A percentile compares a stretch with the other conserved stretches of the same genome.
These are phyloP conservation scores for Camillea tinctor DNA, from an alignment of 2,329 filamentous ascomycete genomes.

Conservation along the genomic window DNA sequence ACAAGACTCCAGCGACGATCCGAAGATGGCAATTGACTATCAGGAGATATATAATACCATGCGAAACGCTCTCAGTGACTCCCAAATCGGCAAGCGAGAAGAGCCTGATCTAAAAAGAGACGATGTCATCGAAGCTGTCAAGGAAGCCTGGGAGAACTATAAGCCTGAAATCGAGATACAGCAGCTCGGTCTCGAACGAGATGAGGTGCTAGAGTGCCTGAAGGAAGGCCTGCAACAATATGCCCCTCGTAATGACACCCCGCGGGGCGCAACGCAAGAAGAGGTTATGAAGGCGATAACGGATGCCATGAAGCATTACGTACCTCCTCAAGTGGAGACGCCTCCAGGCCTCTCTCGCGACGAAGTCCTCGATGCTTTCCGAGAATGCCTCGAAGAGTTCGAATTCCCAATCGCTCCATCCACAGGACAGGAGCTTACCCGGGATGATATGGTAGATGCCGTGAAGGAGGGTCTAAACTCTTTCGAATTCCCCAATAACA, in stretches of 20 bases:
- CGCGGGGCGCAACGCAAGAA: conserved; percentile 68
- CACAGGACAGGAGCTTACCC: conserved; percentile 52
- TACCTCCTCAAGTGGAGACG: conserved; percentile 68
- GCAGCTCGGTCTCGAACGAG: conserved; percentile 84
- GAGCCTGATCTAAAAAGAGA: conserved; percentile 65
- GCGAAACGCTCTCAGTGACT: conserved; percentile 69
- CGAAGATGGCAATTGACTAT: conserved; percentile 66
- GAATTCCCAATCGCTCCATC: conserved; percentile 67
- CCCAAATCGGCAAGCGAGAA: conserved; percentile 48
- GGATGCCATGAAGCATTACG: conserved; percentile 80
- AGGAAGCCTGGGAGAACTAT: conserved; percentile 90
- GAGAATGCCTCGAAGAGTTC: conserved; percentile 83
- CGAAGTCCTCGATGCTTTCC: conserved; percentile 79
- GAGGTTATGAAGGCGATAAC: conserved; percentile 83
- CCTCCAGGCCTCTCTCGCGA: conserved; percentile 72
- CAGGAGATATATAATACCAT: conserved; percentile 85
- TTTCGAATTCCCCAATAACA: conserved; percentile 34
- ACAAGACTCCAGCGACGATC: conserved; percentile 64
- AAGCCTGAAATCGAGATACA: conserved; percentile 91
- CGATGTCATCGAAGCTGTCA: conserved; percentile 81
- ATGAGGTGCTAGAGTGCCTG: conserved; percentile 84
- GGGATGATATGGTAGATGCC: conserved; percentile 62
- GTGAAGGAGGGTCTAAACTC: conserved; percentile 57
- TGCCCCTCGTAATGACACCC: conserved; percentile 50
- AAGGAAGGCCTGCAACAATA: conserved; percentile 83